Evolutionary conservation across 1,139 yeast species (phyloP).

Genomic region (Debaryomyces nepalensis): DNA sequence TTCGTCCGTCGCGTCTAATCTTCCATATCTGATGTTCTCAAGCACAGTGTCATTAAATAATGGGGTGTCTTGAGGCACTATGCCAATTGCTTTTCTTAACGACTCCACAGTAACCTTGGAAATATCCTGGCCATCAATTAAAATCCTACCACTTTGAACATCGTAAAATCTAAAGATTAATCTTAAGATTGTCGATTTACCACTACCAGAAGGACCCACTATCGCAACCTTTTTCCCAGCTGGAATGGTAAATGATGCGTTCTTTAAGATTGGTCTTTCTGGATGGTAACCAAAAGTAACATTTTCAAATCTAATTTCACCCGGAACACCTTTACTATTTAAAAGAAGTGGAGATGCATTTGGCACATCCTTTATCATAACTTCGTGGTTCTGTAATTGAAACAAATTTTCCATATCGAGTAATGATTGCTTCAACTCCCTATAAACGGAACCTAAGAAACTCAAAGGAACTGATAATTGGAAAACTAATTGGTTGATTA

Average conservation of each 20-base stretch:
- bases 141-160: conserved; percentile 73
- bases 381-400: conserved; percentile 75
- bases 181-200: conserved; percentile 87
- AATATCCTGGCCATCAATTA: conserved; percentile 90
- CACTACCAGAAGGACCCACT: conserved; percentile 95
- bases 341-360: conserved; percentile 63
- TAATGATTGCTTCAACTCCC: conserved; percentile 90
- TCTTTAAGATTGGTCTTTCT: conserved; percentile 79
- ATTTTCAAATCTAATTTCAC: conserved; percentile 86
- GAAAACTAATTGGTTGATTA: conserved; percentile 93
- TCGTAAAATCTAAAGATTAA: conserved; percentile 91
- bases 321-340: conserved; percentile 43
- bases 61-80: conserved; percentile 98
- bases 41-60: conserved; percentile 87
- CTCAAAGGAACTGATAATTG: conserved; percentile 94
- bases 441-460: conserved; percentile 91
- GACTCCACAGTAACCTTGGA: conserved; percentile 75
- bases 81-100: conserved; percentile 76
- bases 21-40: conserved; percentile 88
- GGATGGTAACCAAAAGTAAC: conserved; percentile 93
- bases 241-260: conserved; percentile 85
- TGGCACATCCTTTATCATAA: conserved; percentile 64
- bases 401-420: conserved; percentile 92
- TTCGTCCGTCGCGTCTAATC: conserved; percentile 70
- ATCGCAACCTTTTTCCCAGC: conserved; percentile 91